Conservation (phyloP, 1,284 basidiomycete genomes). For the Sphaerobolus stellatus region DNA sequence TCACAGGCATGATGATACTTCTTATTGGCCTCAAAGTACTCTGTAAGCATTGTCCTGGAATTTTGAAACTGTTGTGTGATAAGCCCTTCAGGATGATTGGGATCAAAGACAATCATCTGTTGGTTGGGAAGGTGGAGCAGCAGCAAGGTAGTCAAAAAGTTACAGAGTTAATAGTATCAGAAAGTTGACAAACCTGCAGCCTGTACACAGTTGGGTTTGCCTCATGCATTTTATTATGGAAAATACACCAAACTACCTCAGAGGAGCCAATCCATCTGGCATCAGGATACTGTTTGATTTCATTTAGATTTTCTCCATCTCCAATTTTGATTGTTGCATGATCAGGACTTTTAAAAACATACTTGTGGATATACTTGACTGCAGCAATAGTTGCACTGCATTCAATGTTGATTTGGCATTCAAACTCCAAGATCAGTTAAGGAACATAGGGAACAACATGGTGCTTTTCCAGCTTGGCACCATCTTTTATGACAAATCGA, state of each 20-base stretch:
- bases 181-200: no score
- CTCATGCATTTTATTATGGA: constrained; percentile 34
- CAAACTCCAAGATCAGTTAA: constrained; percentile 32
- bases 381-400: constrained; percentile 30
- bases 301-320: constrained; percentile 21
- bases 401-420: constrained; percentile 48
- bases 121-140: no score
- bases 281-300: constrained; percentile 35
- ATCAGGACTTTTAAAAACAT: constrained; percentile 48
- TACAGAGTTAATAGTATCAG: no score
- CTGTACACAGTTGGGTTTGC: constrained; percentile 38
- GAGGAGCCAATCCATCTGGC: constrained; percentile 39
- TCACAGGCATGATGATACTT: no score
- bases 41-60: no score
- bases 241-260: constrained; percentile 37
- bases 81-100: no score
- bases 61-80: no score
- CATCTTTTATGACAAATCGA: constrained; percentile 22
- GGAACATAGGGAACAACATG: constrained; percentile 42
- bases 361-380: constrained; percentile 48
- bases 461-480: constrained; percentile 28
- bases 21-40: no score
- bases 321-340: constrained; percentile 19
- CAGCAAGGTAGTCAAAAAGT: no score
- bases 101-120: no score